phyloP scores from a whole-genome alignment of 2,329 filamentous ascomycete species.

The Periconia digitata region DNA sequence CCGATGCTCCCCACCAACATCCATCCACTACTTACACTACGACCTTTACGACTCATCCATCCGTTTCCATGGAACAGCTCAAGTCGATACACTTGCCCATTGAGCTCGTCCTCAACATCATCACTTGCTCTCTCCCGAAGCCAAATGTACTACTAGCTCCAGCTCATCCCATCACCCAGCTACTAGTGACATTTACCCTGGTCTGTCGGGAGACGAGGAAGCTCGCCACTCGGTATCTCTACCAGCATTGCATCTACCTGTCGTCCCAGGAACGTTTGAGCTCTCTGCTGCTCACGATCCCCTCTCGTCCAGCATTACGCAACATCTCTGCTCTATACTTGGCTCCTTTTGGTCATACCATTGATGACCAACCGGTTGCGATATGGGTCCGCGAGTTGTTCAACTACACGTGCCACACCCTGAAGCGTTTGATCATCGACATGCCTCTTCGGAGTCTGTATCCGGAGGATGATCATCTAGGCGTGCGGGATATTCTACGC shows the following conservation, averaged over 20 bases:
- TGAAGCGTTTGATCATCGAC: conserved; percentile 52
- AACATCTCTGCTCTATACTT: conserved; percentile 45
- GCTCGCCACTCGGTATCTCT: conserved; percentile 48
- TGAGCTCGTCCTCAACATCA: conserved; percentile 31
- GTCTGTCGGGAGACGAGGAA: conserved; percentile 49
- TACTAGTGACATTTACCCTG: conserved; percentile 49
- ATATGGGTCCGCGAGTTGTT: conserved; percentile 49
- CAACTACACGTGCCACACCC: conserved; percentile 42
- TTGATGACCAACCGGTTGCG: conserved; percentile 47
- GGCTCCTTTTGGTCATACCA: conserved; percentile 37
- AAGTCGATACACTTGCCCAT: conserved; percentile 22
- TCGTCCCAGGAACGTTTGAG: conserved; percentile 39
- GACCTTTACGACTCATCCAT: background rate
- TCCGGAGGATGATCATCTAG: conserved; percentile 46
- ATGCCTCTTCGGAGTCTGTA: conserved; percentile 52
- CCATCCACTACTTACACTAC: no score
- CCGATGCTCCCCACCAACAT: background rate
- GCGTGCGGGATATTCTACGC: conserved; percentile 43
- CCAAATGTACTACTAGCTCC: conserved; percentile 34
- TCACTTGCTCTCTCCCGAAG: conserved; percentile 23
- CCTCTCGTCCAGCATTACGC: conserved; percentile 13
- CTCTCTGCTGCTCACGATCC: conserved; percentile 20
- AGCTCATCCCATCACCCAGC: conserved; percentile 46
- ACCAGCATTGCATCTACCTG: conserved; percentile 50
- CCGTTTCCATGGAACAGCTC: conserved; percentile 10